phyloP scores from a whole-genome alignment of 2,329 filamentous ascomycete species.

The Apiospora hydei region DNA sequence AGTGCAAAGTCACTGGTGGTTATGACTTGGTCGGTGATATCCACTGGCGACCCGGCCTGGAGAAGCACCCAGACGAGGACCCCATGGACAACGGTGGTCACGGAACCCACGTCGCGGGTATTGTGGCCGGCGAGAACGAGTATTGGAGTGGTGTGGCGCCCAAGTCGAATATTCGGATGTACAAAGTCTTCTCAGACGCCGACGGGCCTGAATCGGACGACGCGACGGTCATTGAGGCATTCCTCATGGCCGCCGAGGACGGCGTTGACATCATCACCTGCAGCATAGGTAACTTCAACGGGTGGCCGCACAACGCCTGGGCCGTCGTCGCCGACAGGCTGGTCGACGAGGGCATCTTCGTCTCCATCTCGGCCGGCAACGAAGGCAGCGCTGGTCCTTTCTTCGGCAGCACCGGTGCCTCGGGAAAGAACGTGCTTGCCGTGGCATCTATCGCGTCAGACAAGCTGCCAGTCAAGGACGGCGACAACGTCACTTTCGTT shows the following conservation, averaged over 20 bases:
- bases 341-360: conserved; percentile 54
- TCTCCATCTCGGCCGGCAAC: conserved; percentile 60
- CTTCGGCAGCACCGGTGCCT: conserved; percentile 49
- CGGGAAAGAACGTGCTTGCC: conserved; percentile 50
- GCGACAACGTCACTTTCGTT: conserved; percentile 39
- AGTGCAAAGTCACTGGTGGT: conserved; percentile 33
- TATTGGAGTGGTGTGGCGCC: conserved; percentile 41
- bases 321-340: conserved; percentile 49
- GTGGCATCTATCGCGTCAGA: conserved; percentile 51
- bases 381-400: conserved; percentile 57
- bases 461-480: conserved; percentile 37
- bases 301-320: conserved; percentile 46
- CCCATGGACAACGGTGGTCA: conserved; percentile 38
- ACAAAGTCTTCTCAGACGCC: conserved; percentile 37
- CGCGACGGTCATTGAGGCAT: conserved; percentile 44
- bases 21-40: conserved; percentile 32
- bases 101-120: conserved; percentile 43
- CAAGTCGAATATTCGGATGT: conserved; percentile 37
- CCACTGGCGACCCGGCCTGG: conserved; percentile 28
- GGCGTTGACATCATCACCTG: conserved; percentile 52
- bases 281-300: conserved; percentile 48
- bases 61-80: conserved; percentile 33
- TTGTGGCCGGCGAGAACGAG: conserved; percentile 39
- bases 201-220: conserved; percentile 34
- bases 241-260: conserved; percentile 44